These are phyloP conservation scores for Rutstroemia sp. DNA, from an alignment of 2,329 filamentous ascomycete species.

Conservation along the genomic window DNA sequence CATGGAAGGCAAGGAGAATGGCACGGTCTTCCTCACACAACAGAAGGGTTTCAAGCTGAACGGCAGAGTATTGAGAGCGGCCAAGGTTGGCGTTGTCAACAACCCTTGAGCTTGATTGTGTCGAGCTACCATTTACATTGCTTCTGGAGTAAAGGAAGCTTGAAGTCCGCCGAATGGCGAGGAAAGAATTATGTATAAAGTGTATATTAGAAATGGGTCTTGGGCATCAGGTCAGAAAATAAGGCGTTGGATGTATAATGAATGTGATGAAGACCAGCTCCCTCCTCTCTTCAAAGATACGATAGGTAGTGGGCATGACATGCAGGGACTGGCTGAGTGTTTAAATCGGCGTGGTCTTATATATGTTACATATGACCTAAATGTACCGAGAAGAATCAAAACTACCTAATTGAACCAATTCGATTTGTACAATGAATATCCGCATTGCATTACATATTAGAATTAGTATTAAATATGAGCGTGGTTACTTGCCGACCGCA, in stretches of 20 bases:
- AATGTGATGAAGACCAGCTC: constrained; percentile 8
- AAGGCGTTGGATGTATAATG: constrained; percentile 10
- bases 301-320: constrained; percentile 1
- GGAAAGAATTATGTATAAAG: constrained; percentile 8
- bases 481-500: not conserved
- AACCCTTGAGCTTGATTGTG: constrained; percentile 39
- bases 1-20: constrained; percentile 80
- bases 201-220: constrained; percentile 10
- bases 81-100: constrained; percentile 95
- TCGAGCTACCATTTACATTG: too few species aligned
- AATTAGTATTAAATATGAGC: not conserved
- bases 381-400: constrained; percentile 3
- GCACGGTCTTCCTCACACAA: constrained; percentile 84
- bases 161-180: not conserved
- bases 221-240: constrained; percentile 1
- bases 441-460: too few species aligned
- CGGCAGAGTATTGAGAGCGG: constrained; percentile 78
- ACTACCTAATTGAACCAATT: not conserved
- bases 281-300: constrained; percentile 9
- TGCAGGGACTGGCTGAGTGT: not conserved
- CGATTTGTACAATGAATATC: not conserved
- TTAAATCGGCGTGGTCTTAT: constrained; percentile 1
- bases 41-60: constrained; percentile 95
- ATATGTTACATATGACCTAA: constrained; percentile 4
- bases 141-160: too few species aligned